Evolutionary conservation across 169 alveolate species (phyloP).

Genomic region (Besnoitia besnoiti): DNA sequence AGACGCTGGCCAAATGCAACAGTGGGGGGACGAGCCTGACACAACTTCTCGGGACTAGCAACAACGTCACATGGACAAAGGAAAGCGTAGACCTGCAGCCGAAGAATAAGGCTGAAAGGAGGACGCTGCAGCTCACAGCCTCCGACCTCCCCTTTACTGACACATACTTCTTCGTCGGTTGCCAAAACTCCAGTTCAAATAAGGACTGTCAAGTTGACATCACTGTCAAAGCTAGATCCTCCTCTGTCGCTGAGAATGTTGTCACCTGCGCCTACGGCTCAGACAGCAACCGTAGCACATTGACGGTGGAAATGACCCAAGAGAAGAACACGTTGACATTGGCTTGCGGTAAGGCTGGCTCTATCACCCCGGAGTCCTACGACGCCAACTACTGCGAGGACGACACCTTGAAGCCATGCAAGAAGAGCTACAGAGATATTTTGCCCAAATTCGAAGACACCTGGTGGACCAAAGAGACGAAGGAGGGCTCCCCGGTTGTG

Average conservation of each 20-base stretch:
- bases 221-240: neutral
- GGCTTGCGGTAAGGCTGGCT: neutral
- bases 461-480: neutral
- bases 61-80: neutral
- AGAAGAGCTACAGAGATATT: neutral
- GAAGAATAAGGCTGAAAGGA: too few relatives aligned
- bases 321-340: slow-evolving; percentile 15
- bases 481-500: neutral
- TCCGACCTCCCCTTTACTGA: neutral
- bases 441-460: neutral
- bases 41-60: neutral
- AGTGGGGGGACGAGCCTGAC: neutral
- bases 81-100: neutral
- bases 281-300: neutral
- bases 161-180: neutral
- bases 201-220: neutral
- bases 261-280: slow-evolving; percentile 27
- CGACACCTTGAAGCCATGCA: neutral
- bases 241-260: neutral
- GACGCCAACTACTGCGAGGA: neutral
- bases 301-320: neutral
- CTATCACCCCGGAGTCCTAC: neutral
- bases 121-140: neutral
- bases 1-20: too few relatives aligned
- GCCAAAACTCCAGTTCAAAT: neutral